phyloP scores from a whole-genome alignment of 2,329 filamentous ascomycete genomes.

The Aspergillus ibericus region DNA sequence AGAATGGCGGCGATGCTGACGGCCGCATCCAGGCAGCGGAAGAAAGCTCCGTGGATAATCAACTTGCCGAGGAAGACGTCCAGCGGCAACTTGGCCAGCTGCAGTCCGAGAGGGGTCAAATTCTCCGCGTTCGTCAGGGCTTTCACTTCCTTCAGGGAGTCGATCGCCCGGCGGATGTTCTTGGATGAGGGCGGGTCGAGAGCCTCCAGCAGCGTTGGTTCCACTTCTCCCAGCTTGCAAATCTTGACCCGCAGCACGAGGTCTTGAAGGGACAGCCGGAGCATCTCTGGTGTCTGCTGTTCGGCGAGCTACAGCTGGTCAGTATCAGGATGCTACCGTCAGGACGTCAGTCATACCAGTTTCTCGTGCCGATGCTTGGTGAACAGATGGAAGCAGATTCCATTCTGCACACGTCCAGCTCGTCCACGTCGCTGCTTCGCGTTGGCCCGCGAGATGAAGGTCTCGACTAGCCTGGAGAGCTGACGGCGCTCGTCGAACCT shows the following conservation, averaged over 20 bases:
- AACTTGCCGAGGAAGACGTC: conserved; percentile 96
- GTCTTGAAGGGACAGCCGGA: conserved; percentile 90
- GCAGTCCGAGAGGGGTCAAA: conserved; percentile 79
- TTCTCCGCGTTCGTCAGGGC: conserved; percentile 80
- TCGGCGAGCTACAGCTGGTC: conserved; percentile 65
- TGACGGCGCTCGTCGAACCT: conserved; percentile 91
- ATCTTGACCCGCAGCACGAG: conserved; percentile 96
- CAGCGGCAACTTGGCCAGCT: conserved; percentile 83
- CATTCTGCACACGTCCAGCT: conserved; percentile 92
- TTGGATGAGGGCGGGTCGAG: conserved; percentile 86
- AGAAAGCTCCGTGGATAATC: conserved; percentile 80
- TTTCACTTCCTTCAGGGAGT: conserved; percentile 88
- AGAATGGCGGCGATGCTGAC: conserved; percentile 90
- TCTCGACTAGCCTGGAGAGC: conserved; percentile 84
- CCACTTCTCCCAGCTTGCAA: conserved; percentile 90
- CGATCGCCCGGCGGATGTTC: conserved; percentile 89
- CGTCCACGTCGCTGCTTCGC: conserved; percentile 92
- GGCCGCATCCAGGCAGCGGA: conserved; percentile 87
- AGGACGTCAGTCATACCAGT: conserved; percentile 38
- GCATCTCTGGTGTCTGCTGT: conserved; percentile 94
- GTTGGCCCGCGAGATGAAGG: conserved; percentile 93
- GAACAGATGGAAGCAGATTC: conserved; percentile 93
- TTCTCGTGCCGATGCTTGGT: conserved; percentile 85
- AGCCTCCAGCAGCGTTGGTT: conserved; percentile 82
- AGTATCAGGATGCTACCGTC: conserved; percentile 9